phyloP scores from a whole-genome alignment of 108 stramenopile species.

The Poteriospumella lacustris region DNA sequence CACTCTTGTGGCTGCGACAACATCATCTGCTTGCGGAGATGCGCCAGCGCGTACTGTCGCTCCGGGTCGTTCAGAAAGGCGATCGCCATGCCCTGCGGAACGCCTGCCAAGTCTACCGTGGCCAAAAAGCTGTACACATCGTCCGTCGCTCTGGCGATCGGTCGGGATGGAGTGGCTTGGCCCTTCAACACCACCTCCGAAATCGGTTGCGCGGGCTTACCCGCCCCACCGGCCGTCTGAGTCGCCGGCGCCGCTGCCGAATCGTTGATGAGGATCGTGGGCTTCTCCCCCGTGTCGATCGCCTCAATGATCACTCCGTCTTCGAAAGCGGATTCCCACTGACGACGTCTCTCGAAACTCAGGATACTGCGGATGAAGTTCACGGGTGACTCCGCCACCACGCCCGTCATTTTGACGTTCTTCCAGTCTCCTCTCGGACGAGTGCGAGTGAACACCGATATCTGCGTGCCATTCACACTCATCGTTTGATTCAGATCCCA shows the following conservation, averaged over 20 bases:
- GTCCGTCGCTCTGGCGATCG: slow-evolving; percentile 2
- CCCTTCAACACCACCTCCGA: too few species aligned
- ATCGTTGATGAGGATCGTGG: not conserved
- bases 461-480: not conserved
- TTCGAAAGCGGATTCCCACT: slow-evolving; percentile 27
- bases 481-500: slow-evolving; percentile 19
- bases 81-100: slow-evolving; percentile 37
- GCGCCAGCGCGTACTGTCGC: slow-evolving; percentile 14
- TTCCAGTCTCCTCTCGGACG: slow-evolving; percentile 23
- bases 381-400: not conserved
- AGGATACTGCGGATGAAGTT: not conserved
- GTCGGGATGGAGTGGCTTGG: not conserved
- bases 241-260: too few species aligned
- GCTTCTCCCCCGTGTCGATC: slow-evolving; percentile 21
- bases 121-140: slow-evolving; percentile 1
- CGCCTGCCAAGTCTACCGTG: slow-evolving; percentile 22
- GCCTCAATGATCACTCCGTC: slow-evolving; percentile 26
- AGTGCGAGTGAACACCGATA: not conserved
- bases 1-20: slow-evolving; percentile 17
- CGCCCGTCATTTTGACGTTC: slow-evolving; percentile 28
- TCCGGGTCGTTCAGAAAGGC: slow-evolving; percentile 31
- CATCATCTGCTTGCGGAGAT: slow-evolving; percentile 30
- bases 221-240: not conserved
- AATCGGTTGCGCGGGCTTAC: too few species aligned
- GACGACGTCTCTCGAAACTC: slow-evolving; percentile 6